These are phyloP conservation scores for Penicillium sp. DNA, from an alignment of 2,329 filamentous ascomycete species.

Conservation along the genomic window DNA sequence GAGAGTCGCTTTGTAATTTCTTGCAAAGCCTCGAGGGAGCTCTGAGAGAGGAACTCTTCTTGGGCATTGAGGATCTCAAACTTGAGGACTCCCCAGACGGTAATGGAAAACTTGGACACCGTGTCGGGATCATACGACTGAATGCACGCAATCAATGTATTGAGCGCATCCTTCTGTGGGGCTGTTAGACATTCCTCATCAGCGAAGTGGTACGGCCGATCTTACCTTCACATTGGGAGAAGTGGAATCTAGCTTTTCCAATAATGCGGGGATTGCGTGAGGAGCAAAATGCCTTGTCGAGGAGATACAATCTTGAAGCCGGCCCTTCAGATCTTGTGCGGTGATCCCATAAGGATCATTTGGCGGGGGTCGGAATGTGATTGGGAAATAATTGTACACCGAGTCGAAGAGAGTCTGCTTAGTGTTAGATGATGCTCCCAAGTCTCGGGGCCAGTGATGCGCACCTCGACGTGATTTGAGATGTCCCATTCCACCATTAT, in stretches of 20 bases:
- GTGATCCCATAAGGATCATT: slow-evolving; percentile 68
- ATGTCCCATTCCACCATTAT: slow-evolving; percentile 67
- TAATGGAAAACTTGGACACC: slow-evolving; percentile 60
- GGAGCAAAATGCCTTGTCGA: slow-evolving; percentile 62
- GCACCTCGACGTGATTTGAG: slow-evolving; percentile 55
- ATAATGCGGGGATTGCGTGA: slow-evolving; percentile 61
- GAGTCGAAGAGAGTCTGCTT: slow-evolving; percentile 57
- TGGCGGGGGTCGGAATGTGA: slow-evolving; percentile 65
- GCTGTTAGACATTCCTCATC: slow-evolving; percentile 18
- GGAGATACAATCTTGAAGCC: slow-evolving; percentile 61
- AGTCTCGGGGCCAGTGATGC: neutral
- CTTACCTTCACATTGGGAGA: slow-evolving; percentile 63
- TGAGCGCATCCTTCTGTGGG: slow-evolving; percentile 58
- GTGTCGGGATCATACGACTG: slow-evolving; percentile 57
- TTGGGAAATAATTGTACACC: slow-evolving; percentile 69
- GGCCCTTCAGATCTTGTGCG: slow-evolving; percentile 63
- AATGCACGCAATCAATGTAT: slow-evolving; percentile 59
- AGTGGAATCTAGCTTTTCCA: slow-evolving; percentile 67
- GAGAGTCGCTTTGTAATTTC: slow-evolving; percentile 56
- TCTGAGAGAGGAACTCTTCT: slow-evolving; percentile 61
- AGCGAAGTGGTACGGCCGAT: neutral
- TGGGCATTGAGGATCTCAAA: slow-evolving; percentile 66
- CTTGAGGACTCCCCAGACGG: slow-evolving; percentile 65
- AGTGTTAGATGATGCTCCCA: slow-evolving; percentile 16
- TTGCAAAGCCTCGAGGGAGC: slow-evolving; percentile 54